phyloP scores from a whole-genome alignment of 805 yeast genomes.

The Teunomyces cretensis region DNA sequence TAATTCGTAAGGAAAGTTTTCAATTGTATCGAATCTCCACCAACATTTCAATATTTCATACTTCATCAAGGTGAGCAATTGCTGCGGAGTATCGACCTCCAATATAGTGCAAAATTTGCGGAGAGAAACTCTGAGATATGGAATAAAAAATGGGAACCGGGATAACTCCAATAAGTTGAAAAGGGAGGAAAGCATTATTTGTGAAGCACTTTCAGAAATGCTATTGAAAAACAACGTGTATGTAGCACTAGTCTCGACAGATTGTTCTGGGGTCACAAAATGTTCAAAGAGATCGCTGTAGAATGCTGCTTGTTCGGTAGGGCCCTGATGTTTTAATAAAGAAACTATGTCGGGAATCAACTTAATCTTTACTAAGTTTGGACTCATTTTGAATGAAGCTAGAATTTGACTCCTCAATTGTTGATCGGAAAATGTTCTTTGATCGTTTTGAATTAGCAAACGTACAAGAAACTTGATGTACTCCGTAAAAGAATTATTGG shows the following conservation, averaged over 20 bases:
- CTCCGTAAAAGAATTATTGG: slow-evolving; percentile 30
- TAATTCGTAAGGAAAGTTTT: slow-evolving; percentile 39
- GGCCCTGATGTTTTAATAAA: slow-evolving; percentile 8
- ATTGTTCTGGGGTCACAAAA: slow-evolving; percentile 36
- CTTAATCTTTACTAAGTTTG: slow-evolving; percentile 19
- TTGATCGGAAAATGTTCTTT: slow-evolving; percentile 21
- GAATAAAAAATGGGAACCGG: slow-evolving; percentile 24
- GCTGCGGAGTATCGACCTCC: slow-evolving; percentile 9
- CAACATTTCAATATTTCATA: slow-evolving; percentile 44
- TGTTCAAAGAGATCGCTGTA: slow-evolving; percentile 29
- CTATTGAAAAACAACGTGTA: slow-evolving; percentile 35
- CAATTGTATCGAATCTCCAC: slow-evolving; percentile 35
- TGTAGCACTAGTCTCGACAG: slow-evolving; percentile 38
- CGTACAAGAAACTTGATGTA: slow-evolving; percentile 33
- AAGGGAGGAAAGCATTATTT: slow-evolving; percentile 31
- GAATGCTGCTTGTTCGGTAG: slow-evolving; percentile 18
- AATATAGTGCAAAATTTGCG: slow-evolving; percentile 17
- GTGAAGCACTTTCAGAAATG: slow-evolving; percentile 29
- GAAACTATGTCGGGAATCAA: slow-evolving; percentile 15
- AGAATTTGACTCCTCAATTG: slow-evolving; percentile 12
- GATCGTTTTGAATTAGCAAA: slow-evolving; percentile 24
- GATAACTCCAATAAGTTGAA: slow-evolving; percentile 45
- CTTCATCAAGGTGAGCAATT: slow-evolving; percentile 29
- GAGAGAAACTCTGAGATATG: slow-evolving; percentile 30
- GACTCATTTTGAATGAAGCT: slow-evolving; percentile 8